These are phyloP conservation scores for Myrica gale DNA, from an alignment of 306 rosid species.

Conservation along the genomic window DNA sequence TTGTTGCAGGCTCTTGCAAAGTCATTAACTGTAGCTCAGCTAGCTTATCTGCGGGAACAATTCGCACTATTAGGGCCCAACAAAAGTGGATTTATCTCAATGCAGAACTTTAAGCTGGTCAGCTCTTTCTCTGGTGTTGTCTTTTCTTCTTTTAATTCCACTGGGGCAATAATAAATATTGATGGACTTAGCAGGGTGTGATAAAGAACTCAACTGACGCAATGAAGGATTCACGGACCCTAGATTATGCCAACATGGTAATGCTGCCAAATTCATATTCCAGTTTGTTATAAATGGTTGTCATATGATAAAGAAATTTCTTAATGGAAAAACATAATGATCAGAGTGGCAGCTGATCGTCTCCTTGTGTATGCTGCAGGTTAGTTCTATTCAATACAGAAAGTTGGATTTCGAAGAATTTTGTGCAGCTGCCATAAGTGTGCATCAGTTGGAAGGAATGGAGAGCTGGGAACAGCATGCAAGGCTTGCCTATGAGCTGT, in stretches of 20 bases:
- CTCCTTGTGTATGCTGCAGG: conserved; percentile 44
- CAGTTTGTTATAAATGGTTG: conserved; percentile 4
- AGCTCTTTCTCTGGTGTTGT: conserved; percentile 20
- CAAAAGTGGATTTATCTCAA: conserved; percentile 75
- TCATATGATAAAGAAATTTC: background rate
- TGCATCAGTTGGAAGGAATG: conserved; percentile 80
- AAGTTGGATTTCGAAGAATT: conserved; percentile 86
- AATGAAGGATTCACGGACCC: conserved; percentile 67
- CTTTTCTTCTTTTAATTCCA: conserved; percentile 12
- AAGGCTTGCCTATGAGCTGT: conserved; percentile 73
- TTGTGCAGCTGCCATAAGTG: conserved; percentile 81
- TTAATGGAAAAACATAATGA: conserved; percentile 11
- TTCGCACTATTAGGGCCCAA: conserved; percentile 65
- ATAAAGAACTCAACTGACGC: conserved; percentile 69
- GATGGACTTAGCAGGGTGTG: conserved; percentile 52
- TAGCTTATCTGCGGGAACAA: conserved; percentile 71
- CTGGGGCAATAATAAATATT: conserved; percentile 23
- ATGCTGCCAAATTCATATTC: conserved; percentile 9
- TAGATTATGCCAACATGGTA: conserved; percentile 69
- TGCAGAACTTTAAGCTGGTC: conserved; percentile 87
- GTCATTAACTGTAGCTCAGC: conserved; percentile 65
- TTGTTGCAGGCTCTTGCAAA: conserved; percentile 75
- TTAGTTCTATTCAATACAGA: conserved; percentile 73
- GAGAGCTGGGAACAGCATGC: conserved; percentile 85
- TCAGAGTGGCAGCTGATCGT: conserved; percentile 8